A percentile compares a stretch with the other conserved stretches of the same genome.
phyloP scores from a whole-genome alignment of 179 eudicot genomes.

The Kewa caespitosa region DNA sequence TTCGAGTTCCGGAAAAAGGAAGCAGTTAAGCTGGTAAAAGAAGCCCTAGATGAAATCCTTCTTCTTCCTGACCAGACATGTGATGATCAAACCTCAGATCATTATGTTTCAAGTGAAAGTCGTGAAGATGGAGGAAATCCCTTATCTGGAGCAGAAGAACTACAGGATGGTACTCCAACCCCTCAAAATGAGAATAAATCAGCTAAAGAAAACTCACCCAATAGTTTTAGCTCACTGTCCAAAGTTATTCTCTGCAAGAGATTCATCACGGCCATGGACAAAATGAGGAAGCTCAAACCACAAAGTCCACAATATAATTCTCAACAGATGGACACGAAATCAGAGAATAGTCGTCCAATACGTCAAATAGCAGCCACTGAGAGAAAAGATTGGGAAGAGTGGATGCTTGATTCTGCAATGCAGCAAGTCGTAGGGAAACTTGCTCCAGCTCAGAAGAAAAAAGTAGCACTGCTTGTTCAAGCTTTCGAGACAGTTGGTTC shows the following conservation, averaged over 20 bases:
- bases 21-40: constrained; percentile 61
- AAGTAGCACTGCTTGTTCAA: constrained; percentile 77
- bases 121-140: constrained; percentile 6
- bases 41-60: constrained; percentile 72
- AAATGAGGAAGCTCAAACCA: constrained; percentile 46
- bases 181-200: constrained; percentile 22
- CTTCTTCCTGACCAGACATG: constrained; percentile 47
- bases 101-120: constrained; percentile 8
- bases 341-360: constrained; percentile 41
- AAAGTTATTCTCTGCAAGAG: constrained; percentile 63
- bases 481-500: constrained; percentile 76
- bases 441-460: constrained; percentile 70
- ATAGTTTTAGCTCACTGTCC: constrained; percentile 56
- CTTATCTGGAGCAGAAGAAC: constrained; percentile 5
- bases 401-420: constrained; percentile 87
- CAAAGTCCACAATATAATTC: constrained; percentile 27
- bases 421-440: constrained; percentile 71
- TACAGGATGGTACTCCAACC: background rate
- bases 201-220: constrained; percentile 26
- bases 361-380: constrained; percentile 48
- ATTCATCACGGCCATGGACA: constrained; percentile 74
- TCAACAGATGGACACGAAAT: constrained; percentile 29
- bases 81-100: constrained; percentile 44
- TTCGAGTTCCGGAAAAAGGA: constrained; percentile 44
- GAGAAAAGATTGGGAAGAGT: constrained; percentile 66